Percentiles rank a stretch among this genome's conserved stretches.
Evolutionary conservation across 2,329 filamentous ascomycete genomes (phyloP).

Genomic region (Diplocarpon rosae): DNA sequence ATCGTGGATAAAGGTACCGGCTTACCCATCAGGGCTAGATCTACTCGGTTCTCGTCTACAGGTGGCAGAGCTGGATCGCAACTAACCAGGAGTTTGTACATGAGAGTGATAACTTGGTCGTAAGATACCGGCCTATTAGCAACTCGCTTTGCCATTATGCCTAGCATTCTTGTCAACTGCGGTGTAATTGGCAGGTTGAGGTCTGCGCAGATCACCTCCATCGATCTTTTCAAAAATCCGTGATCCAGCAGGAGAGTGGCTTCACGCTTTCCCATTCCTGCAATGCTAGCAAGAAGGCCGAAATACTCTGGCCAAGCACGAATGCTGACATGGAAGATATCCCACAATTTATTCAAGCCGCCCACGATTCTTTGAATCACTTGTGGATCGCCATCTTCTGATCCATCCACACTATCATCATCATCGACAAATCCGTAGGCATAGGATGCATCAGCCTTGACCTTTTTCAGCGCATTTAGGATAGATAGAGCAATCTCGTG

Average conservation of each 20-base stretch:
- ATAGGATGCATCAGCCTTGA: constrained; percentile 38
- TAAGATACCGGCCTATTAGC: constrained; percentile 43
- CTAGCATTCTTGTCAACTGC: constrained; percentile 46
- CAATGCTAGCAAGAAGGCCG: constrained; percentile 55
- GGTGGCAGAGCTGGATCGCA: constrained; percentile 19
- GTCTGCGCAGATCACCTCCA: constrained; percentile 27
- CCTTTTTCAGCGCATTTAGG: constrained; percentile 38
- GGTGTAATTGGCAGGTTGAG: constrained; percentile 14
- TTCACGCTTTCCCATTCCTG: constrained; percentile 48
- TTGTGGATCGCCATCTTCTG: constrained; percentile 25
- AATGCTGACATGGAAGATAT: constrained; percentile 47
- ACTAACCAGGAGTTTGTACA: constrained; percentile 28
- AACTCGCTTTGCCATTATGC: constrained; percentile 39
- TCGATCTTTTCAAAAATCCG: constrained; percentile 43
- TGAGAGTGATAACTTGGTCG: constrained; percentile 39
- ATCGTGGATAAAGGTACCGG: constrained; percentile 32
- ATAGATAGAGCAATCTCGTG: constrained; percentile 40
- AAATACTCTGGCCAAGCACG: constrained; percentile 72
- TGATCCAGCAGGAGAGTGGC: constrained; percentile 46
- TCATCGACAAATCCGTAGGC: constrained; percentile 33
- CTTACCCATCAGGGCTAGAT: constrained; percentile 25
- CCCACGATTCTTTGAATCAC: constrained; percentile 26
- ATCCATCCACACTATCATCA: constrained; percentile 23
- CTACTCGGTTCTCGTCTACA: constrained; percentile 34
- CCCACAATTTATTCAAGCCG: constrained; percentile 47